A percentile compares a stretch with the other conserved stretches of the same genome.
These are phyloP conservation scores for Aristolochia californica DNA, from an alignment of 164 flowering plant genomes.

Conservation along the genomic window DNA sequence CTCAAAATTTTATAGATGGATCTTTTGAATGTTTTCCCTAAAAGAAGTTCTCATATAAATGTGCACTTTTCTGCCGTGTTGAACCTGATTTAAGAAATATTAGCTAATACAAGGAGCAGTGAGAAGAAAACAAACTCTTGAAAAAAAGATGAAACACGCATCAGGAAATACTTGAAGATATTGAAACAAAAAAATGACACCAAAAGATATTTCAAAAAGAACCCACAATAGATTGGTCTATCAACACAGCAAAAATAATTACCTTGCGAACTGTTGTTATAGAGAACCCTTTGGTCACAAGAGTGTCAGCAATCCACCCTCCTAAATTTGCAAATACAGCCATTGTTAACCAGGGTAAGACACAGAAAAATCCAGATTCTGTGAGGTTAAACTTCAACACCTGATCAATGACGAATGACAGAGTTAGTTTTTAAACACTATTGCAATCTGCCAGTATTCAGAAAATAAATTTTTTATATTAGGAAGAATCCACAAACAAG, in stretches of 20 bases:
- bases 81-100: no score
- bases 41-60: no score
- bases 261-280: constrained; percentile 92
- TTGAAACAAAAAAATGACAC: not conserved
- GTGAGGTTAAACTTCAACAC: constrained; percentile 98
- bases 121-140: no score
- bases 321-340: constrained; percentile 95
- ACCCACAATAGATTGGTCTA: not conserved
- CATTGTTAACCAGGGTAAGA: constrained; percentile 98
- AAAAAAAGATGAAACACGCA: not conserved
- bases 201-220: not conserved
- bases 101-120: no score
- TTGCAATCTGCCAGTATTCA: no score
- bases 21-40: no score
- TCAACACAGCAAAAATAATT: constrained; percentile 10
- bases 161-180: not conserved
- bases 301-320: constrained; percentile 98
- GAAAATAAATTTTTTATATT: no score
- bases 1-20: no score
- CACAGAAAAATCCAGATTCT: constrained; percentile 90
- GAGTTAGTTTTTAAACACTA: no score
- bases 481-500: no score
- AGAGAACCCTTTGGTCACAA: constrained; percentile 87
- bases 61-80: no score
- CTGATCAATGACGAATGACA: constrained; percentile 24